Base-by-base conservation (phyloP, 179 eudicot species). In the Beta lomatogona region DNA sequence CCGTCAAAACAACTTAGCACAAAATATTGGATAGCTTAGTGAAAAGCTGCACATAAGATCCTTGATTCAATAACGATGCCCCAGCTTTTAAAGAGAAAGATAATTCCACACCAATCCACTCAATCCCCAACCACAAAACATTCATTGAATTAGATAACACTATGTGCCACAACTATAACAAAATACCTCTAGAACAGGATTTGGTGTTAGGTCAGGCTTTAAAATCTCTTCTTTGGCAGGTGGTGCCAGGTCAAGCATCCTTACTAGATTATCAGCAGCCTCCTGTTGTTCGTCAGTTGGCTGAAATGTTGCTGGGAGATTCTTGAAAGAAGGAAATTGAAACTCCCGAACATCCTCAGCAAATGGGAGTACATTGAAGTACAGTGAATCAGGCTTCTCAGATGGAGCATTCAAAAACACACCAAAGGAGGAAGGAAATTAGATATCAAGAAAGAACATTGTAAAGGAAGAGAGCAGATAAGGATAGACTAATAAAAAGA, bases 271-370 rank as follows among this genome's bases (percentile, higher is more conserved):
- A 86, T 96, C 97, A 75, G 97, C 92, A 53, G 93, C 97, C 81
- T 86, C 92, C 83, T 93, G 99, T 81, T 96, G 95, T 78, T 92
- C 83, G 81, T 92, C 88, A 71, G 89, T 90, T 71, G 98, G 99
- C 87, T 86, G 97, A 89, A 85, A 82, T 79, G 93, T 84, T 79
- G 82, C 80, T 48, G 99, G 97, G 44, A 96, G 84, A 83, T 86
- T 93, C 85, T 88, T 88, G 77, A 96, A 93, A 78, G 98, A 96
- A 50, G 95, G 97, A 88, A 96, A 96, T 72, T 93, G 99, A 81
- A 93, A 96, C 89, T 96, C 99, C 54, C 99, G 86, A n/a, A 96
- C 91, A 90, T 96, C 99, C 89, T 96, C 99, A 66, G 92, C 95
- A 85, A 94, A 96, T 67, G 97, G 97, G 73, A 96, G 97, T 66